phyloP scores from a whole-genome alignment of 768 basidiomycete genomes.

The Leccinum subgranulosum region DNA sequence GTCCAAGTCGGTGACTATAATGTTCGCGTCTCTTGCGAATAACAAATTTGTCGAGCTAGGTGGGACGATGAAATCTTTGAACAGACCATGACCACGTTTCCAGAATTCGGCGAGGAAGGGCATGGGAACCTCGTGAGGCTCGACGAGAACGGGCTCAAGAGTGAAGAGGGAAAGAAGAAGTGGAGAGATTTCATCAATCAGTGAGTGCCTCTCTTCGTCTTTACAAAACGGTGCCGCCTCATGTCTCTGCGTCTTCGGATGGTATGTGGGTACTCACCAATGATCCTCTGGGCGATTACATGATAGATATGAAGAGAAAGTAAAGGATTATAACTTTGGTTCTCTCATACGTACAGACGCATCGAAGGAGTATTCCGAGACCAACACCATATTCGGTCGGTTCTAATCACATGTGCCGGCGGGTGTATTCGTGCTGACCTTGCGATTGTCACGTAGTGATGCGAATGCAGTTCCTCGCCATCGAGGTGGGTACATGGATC shows the following conservation, averaged over 20 bases:
- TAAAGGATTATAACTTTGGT: conserved; percentile 96
- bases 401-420: background rate
- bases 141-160: conserved; percentile 95
- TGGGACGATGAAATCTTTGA: conserved; percentile 90
- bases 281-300: background rate
- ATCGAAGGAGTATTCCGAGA: conserved; percentile 79
- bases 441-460: conserved; percentile 13
- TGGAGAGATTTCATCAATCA: conserved; percentile 87
- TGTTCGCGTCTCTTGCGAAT: conserved; percentile 5
- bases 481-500: conserved; percentile 58
- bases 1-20: conserved; percentile 59
- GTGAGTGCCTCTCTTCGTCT: conserved; percentile 37
- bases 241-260: background rate
- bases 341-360: conserved; percentile 86
- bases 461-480: conserved; percentile 76
- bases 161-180: conserved; percentile 74
- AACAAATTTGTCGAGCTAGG: conserved; percentile 38
- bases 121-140: conserved; percentile 52
- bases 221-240: background rate
- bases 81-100: conserved; percentile 73
- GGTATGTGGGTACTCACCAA: conserved; percentile 9
- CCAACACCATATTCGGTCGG: conserved; percentile 92
- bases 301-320: conserved; percentile 78
- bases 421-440: conserved; percentile 10
- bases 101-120: conserved; percentile 60